A percentile compares a stretch with the other conserved stretches of the same genome.
phyloP scores from a whole-genome alignment of 352 stramenopile species.

The Aphanomyces cochlioides region DNA sequence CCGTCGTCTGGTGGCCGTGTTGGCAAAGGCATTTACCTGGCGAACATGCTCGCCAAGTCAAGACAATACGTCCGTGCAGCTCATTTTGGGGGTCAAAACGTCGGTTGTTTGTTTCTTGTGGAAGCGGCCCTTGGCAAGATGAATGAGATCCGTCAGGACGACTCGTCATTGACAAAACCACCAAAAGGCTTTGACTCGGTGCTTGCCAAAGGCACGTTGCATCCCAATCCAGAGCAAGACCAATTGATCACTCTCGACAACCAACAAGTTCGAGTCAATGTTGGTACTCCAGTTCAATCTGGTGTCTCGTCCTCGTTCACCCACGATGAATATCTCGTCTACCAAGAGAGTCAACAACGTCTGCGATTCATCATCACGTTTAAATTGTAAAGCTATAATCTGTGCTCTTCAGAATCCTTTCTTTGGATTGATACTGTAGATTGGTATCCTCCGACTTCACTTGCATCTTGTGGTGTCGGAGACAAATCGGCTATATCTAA shows the following conservation, averaged over 20 bases:
- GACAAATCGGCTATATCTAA: too few relatives aligned
- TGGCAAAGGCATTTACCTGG: slow-evolving; percentile 42
- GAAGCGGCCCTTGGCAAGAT: slow-evolving; percentile 38
- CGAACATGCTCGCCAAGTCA: slow-evolving; percentile 38
- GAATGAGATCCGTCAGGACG: slow-evolving; percentile 36
- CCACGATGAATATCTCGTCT: slow-evolving; percentile 41
- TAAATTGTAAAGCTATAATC: slow-evolving; percentile 30
- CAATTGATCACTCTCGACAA: slow-evolving; percentile 34
- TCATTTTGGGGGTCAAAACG: slow-evolving; percentile 28
- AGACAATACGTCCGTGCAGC: slow-evolving; percentile 30
- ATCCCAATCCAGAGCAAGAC: slow-evolving; percentile 32
- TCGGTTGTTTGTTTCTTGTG: slow-evolving; percentile 38
- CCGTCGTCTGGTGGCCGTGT: slow-evolving; percentile 41
- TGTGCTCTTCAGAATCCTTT: not conserved
- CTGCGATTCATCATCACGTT: slow-evolving; percentile 40
- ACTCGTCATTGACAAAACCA: slow-evolving; percentile 30
- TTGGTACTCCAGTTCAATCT: not conserved
- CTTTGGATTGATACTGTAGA: not conserved
- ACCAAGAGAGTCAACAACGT: slow-evolving; percentile 39
- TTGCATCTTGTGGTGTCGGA: too few relatives aligned
- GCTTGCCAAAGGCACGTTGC: slow-evolving; percentile 34
- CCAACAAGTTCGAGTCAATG: slow-evolving; percentile 10
- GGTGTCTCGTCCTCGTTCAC: slow-evolving; percentile 31
- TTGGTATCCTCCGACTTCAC: not conserved
- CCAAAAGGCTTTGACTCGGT: slow-evolving; percentile 39